Evolutionary conservation across 2,329 filamentous ascomycete genomes (phyloP).

Genomic region (Didymosphaeria variabile): DNA sequence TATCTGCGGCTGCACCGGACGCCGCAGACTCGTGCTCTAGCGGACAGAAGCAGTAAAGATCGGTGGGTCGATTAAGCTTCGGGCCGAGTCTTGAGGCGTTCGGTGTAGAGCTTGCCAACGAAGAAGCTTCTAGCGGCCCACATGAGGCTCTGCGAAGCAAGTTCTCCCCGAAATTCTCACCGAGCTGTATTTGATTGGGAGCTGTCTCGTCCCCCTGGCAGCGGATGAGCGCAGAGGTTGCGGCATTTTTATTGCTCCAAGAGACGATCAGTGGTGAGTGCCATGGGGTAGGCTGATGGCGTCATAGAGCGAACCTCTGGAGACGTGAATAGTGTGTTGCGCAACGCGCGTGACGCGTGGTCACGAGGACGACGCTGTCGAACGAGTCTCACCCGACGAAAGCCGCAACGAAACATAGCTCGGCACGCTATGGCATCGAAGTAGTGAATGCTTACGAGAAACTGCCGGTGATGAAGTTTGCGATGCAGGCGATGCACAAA

Average conservation of each 20-base stretch:
- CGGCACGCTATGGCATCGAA: not conserved
- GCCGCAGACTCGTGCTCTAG: slow-evolving; percentile 27
- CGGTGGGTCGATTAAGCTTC: slow-evolving; percentile 34
- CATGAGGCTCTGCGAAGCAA: slow-evolving; percentile 36
- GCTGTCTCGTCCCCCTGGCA: not conserved
- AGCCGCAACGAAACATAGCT: not conserved
- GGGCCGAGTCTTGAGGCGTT: slow-evolving; percentile 38
- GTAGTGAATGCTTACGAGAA: not conserved
- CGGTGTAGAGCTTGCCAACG: slow-evolving; percentile 30
- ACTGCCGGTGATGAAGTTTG: not conserved
- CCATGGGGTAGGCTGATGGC: not conserved
- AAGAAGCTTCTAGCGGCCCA: slow-evolving; percentile 44
- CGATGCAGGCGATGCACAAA: not conserved
- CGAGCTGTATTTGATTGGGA: slow-evolving; percentile 14
- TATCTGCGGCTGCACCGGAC: slow-evolving; percentile 25
- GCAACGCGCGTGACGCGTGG: not conserved
- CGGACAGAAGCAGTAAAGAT: slow-evolving; percentile 24
- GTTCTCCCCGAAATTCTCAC: slow-evolving; percentile 27
- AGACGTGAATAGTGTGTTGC: not conserved
- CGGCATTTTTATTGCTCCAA: not conserved
- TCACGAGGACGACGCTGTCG: not conserved
- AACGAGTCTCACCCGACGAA: not conserved
- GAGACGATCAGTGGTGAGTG: not conserved
- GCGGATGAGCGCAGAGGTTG: slow-evolving; percentile 1
- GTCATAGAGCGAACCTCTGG: not conserved